Evolutionary conservation across 176 grass and related monocot genomes (phyloP).

Genomic region (Juncus effusus): DNA sequence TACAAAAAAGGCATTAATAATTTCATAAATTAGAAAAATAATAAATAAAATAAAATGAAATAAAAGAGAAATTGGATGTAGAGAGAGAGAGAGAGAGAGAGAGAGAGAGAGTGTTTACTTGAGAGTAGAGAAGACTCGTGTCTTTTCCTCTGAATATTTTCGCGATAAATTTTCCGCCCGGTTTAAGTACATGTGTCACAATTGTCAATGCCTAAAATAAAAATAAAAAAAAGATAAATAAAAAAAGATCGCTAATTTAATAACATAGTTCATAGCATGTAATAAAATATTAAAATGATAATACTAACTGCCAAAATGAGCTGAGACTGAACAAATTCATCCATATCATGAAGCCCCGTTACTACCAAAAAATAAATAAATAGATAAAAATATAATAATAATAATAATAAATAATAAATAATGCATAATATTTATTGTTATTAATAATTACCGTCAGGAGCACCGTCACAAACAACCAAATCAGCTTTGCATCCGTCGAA

Average conservation of each 20-base stretch:
- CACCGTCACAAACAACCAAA: slow-evolving; percentile 84
- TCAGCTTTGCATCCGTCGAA: slow-evolving; percentile 98
- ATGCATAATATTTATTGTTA: slow-evolving; percentile 1
- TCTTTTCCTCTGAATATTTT: slow-evolving; percentile 99
- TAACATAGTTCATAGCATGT: neutral
- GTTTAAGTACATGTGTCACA: slow-evolving; percentile 85
- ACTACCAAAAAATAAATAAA: slow-evolving; percentile 40
- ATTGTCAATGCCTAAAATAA: slow-evolving; percentile 71
- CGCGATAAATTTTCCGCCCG: slow-evolving; percentile 88
- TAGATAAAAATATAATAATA: slow-evolving; percentile 10
- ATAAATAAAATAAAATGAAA: too few relatives aligned
- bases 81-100: neutral
- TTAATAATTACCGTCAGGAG: slow-evolving; percentile 74
- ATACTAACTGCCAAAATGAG: slow-evolving; percentile 89
- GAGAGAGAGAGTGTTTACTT: slow-evolving; percentile 38
- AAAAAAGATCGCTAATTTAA: slow-evolving; percentile 16
- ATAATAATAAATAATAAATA: slow-evolving; percentile 2
- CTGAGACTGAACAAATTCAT: slow-evolving; percentile 98
- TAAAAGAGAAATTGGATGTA: neutral
- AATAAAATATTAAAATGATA: neutral
- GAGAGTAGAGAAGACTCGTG: slow-evolving; percentile 85
- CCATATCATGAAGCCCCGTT: slow-evolving; percentile 96
- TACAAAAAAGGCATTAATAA: slow-evolving; percentile 26
- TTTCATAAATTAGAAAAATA: too few relatives aligned
- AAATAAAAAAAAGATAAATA: slow-evolving; percentile 26